phyloP scores from a whole-genome alignment of 202 grass and related monocot species.

The Carex sylvatica region DNA sequence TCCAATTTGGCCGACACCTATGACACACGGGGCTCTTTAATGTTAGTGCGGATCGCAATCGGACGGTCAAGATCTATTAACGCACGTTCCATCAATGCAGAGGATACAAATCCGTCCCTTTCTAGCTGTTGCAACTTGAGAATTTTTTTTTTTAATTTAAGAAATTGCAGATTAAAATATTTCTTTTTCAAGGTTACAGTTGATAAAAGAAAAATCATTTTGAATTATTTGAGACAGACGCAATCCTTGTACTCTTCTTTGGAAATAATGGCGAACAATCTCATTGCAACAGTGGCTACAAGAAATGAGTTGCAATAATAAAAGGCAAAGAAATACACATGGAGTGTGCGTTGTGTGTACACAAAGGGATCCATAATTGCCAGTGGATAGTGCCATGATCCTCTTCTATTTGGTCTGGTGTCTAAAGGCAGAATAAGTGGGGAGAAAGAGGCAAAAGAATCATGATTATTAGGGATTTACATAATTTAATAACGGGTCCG shows the following conservation, averaged over 20 bases:
- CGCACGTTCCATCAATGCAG: no score
- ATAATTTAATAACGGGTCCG: constrained; percentile 19
- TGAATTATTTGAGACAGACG: not conserved
- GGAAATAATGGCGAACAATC: not conserved
- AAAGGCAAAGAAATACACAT: constrained; percentile 21
- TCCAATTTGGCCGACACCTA: no score
- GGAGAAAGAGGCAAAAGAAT: constrained; percentile 4
- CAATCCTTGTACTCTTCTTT: not conserved
- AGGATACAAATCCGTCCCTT: no score
- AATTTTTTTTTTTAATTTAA: no score
- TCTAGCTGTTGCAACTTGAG: no score
- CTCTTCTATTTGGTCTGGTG: constrained; percentile 2
- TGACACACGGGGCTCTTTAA: no score
- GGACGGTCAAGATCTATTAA: no score
- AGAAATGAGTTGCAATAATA: constrained; percentile 17
- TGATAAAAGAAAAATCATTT: not conserved
- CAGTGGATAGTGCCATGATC: not conserved
- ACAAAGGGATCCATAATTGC: constrained; percentile 6
- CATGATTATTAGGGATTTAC: constrained; percentile 16
- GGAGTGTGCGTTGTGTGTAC: constrained; percentile 6
- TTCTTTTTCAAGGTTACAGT: not conserved
- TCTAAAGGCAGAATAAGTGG: constrained; percentile 13
- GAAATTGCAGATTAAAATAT: not conserved
- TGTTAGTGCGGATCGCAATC: no score
- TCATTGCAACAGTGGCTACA: constrained; percentile 1